Evolutionary conservation across 2,329 filamentous ascomycete species (phyloP), one percentile per base, ranked within the genome.

Genomic region (Ceratocystis cubensis): DNA sequence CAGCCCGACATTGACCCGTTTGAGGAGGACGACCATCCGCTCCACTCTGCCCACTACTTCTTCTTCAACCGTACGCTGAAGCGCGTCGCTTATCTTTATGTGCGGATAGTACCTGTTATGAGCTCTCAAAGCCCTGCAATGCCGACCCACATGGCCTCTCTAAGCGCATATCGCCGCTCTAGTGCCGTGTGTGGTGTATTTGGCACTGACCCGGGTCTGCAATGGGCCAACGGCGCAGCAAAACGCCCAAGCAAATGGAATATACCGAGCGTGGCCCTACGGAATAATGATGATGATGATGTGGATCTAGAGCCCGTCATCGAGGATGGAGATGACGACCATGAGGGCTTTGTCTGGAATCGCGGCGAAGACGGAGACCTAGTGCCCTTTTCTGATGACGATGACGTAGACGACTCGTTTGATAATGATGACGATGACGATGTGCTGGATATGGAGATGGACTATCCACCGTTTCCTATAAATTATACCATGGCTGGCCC

Each of bases 31-130:
- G 91, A 96, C 73, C 89, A 90, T 69, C 88, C 92, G 8, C 92
- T 99, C 69, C 99, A 93, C 93, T 91, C 89, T 63, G 82, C 92
- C 69, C 92, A 97, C 75, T 96, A 96, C 76, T 96, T 99, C 79
- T 96, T 97, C 76, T 97, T 96, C 82, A 96, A 96, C 80, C 93
- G 93, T 72, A 81, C 86, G 30, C 83, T 88, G 73, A 97, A 97
- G 79, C 86, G 94, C 53, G 93, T 99, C 20, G 92, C 91, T 69
- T 99, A 99, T 74, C 79, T 99, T 59, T 95, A 96, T 73, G 84
- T 96, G 59, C 88, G 93, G 69, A 92, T 90, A n/a, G 84, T 96
- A 59, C 93, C 84, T 67, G 87, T 88, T 71, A 86, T 88, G 72
- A 88, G 80, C 70, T 81, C 81, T 2, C 85, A 81, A 74, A 86